Percentiles rank a stretch among this genome's conserved stretches.
Evolutionary conservation across 2,329 filamentous ascomycete species (phyloP).

Genomic region (Purpureocillium lavendulum): DNA sequence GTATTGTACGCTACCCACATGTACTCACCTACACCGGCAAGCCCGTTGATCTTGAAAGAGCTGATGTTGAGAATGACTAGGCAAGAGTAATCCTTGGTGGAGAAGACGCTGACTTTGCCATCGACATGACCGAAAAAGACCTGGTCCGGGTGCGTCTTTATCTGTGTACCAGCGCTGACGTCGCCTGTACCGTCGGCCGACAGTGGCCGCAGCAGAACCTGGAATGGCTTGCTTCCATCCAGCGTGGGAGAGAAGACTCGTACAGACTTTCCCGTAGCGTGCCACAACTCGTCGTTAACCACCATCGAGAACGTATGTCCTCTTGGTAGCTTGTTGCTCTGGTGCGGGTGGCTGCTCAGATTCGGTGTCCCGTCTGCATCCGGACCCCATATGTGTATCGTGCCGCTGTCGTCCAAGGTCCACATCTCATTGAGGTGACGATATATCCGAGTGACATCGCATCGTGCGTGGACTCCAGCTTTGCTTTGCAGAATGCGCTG

Average conservation of each 20-base stretch:
- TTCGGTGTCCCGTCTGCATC: slow-evolving; percentile 65
- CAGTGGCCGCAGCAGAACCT: slow-evolving; percentile 65
- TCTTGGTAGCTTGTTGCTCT: slow-evolving; percentile 68
- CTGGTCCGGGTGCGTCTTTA: slow-evolving; percentile 66
- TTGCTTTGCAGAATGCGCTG: slow-evolving; percentile 64
- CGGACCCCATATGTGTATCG: slow-evolving; percentile 78
- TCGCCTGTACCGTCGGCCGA: slow-evolving; percentile 69
- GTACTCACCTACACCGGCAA: slow-evolving; percentile 71
- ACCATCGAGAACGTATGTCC: slow-evolving; percentile 85
- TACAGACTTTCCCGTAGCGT: slow-evolving; percentile 80
- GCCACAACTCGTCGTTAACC: slow-evolving; percentile 78
- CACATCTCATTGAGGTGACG: slow-evolving; percentile 85
- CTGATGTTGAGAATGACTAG: slow-evolving; percentile 78
- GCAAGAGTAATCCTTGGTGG: slow-evolving; percentile 65
- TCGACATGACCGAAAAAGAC: slow-evolving; percentile 90
- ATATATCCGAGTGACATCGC: slow-evolving; percentile 77
- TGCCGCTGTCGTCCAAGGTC: slow-evolving; percentile 86
- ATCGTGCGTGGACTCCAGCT: slow-evolving; percentile 63
- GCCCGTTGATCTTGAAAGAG: slow-evolving; percentile 87
- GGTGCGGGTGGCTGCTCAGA: slow-evolving; percentile 60
- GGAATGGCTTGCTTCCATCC: slow-evolving; percentile 62
- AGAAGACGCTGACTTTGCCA: slow-evolving; percentile 93
- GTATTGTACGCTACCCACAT: slow-evolving; percentile 95
- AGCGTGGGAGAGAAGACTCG: slow-evolving; percentile 70
- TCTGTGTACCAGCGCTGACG: slow-evolving; percentile 72